Evolutionary conservation across 345 rosid genomes (phyloP).

Genomic region (Gossypium bickii): DNA sequence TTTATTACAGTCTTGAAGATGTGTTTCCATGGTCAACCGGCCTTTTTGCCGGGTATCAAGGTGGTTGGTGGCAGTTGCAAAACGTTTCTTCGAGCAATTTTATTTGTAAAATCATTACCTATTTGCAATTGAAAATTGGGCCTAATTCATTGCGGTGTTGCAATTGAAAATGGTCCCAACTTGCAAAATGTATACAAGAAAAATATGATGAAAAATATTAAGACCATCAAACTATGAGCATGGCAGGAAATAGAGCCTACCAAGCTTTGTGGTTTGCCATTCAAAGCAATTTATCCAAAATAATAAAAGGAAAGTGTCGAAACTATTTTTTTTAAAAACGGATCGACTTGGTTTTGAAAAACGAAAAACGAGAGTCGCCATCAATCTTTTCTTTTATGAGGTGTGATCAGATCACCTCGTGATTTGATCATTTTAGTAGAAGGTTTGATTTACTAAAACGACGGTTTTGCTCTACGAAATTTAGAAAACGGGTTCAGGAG

Average conservation of each 20-base stretch:
- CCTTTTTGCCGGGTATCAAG: not conserved
- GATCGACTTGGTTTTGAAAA: too few relatives aligned
- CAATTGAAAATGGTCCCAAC: not conserved
- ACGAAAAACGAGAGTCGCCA: too few relatives aligned
- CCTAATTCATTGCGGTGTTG: not conserved
- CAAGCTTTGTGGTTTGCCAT: conserved; percentile 13
- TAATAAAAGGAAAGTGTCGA: conserved; percentile 3
- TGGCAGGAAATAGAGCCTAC: not conserved
- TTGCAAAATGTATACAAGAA: not conserved
- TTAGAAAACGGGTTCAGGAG: too few relatives aligned
- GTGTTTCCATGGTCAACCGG: not conserved
- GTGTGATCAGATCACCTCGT: too few relatives aligned
- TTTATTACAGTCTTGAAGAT: not conserved
- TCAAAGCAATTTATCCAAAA: not conserved
- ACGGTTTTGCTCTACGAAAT: too few relatives aligned
- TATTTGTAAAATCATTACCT: not conserved
- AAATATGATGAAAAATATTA: conserved; percentile 3
- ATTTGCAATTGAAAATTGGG: not conserved
- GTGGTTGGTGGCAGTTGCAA: not conserved
- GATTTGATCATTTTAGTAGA: too few relatives aligned
- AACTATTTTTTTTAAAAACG: too few relatives aligned
- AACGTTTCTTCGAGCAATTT: not conserved
- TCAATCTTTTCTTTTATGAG: too few relatives aligned
- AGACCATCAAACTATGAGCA: not conserved
- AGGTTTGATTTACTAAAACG: too few relatives aligned